Evolutionary conservation across 2,329 filamentous ascomycete species (phyloP).

Genomic region (Pseudogymnoascus sp.): DNA sequence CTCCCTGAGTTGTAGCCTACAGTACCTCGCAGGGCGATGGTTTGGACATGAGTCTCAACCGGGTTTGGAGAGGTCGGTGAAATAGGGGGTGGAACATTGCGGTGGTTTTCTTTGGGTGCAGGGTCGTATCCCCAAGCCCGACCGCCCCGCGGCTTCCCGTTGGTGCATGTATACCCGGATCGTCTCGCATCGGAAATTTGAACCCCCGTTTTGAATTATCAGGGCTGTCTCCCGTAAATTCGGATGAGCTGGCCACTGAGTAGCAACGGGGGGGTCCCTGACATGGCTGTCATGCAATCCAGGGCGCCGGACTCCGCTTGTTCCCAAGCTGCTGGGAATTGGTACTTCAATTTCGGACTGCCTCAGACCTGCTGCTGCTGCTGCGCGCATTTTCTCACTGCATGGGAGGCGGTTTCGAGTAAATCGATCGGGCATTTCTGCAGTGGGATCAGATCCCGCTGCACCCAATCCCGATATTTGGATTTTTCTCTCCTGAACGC

Average conservation of each 20-base stretch:
- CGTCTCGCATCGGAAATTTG: not conserved
- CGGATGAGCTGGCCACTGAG: not conserved
- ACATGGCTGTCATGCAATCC: not conserved
- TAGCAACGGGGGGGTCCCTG: not conserved
- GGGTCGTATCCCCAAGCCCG: not conserved
- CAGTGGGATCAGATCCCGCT: not conserved
- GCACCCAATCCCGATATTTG: not conserved
- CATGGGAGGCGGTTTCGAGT: not conserved
- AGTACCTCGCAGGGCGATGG: not conserved
- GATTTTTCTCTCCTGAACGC: not conserved
- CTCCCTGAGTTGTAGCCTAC: not conserved
- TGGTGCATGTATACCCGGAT: not conserved
- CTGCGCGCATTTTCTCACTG: not conserved
- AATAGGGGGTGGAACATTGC: not conserved
- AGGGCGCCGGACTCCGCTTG: not conserved
- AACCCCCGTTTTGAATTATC: not conserved
- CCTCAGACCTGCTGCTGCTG: not conserved
- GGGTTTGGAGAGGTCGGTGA: not conserved
- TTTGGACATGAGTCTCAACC: not conserved
- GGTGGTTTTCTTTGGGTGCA: not conserved
- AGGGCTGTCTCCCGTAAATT: not conserved
- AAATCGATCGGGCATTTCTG: not conserved
- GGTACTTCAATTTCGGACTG: not conserved
- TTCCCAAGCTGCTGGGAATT: conserved; percentile 3
- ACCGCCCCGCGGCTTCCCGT: not conserved